Conservation (phyloP, 106 monocot genomes). For the Apostasia ramifera region DNA sequence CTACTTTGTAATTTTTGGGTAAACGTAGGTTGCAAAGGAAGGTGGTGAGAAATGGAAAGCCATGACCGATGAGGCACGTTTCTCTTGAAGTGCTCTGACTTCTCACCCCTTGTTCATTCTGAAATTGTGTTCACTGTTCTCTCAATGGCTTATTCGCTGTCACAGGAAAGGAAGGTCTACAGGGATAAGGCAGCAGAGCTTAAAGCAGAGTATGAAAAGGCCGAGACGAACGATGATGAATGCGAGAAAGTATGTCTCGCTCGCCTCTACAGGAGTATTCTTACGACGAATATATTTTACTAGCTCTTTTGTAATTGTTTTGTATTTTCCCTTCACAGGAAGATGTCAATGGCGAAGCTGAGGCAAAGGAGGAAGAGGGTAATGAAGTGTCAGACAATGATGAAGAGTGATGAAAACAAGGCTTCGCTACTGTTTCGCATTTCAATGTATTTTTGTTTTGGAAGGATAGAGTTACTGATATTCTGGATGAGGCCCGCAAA, state of each 20-base stretch:
- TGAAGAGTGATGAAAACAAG: background rate
- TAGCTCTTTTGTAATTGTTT: no score
- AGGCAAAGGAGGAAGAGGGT: constrained; percentile 8
- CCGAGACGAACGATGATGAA: constrained; percentile 19
- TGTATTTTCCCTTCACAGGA: background rate
- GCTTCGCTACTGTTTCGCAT: no score
- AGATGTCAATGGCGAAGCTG: constrained; percentile 3
- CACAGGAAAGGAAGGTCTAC: constrained; percentile 82
- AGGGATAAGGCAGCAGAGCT: constrained; percentile 60
- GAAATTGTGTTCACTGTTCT: background rate
- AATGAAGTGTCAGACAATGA: constrained; percentile 11
- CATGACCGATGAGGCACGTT: constrained; percentile 65
- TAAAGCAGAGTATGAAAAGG: constrained; percentile 49
- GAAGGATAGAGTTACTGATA: no score
- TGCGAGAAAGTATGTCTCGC: background rate
- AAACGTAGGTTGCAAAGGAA: constrained; percentile 56
- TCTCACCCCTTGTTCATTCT: background rate
- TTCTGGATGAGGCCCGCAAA: no score
- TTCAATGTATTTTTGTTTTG: no score
- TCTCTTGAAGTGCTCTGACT: background rate
- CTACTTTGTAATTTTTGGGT: background rate
- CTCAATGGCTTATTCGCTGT: background rate
- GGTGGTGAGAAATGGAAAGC: constrained; percentile 91
- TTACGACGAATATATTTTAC: background rate
- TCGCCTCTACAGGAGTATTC: background rate